Evolutionary conservation across 306 rosid species (phyloP).

Genomic region (Casuarina equisetifolia): DNA sequence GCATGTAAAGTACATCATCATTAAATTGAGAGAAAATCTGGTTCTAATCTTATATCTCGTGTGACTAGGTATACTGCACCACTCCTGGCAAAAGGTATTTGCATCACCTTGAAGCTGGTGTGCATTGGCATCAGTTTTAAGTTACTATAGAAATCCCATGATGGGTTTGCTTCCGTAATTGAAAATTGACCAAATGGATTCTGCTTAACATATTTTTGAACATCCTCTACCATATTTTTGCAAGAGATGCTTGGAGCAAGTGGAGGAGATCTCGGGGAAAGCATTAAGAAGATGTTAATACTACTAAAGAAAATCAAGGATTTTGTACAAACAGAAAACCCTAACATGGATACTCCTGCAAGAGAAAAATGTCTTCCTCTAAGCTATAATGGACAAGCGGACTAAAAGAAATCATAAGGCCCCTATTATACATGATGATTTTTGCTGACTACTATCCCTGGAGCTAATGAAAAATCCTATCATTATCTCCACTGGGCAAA

Average conservation of each 20-base stretch:
- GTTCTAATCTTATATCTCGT: neutral
- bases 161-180: constrained; percentile 49
- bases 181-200: constrained; percentile 76
- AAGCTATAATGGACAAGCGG: constrained; percentile 46
- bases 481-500: constrained; percentile 99
- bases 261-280: constrained; percentile 82
- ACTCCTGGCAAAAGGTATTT: constrained; percentile 6
- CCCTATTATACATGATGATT: constrained; percentile 77
- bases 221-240: constrained; percentile 48
- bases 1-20: neutral
- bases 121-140: constrained; percentile 21
- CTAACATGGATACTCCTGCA: constrained; percentile 44
- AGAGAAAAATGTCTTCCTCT: constrained; percentile 44
- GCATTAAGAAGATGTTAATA: constrained; percentile 83
- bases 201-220: constrained; percentile 53
- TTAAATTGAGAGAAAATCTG: neutral
- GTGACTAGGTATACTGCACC: constrained; percentile 2
- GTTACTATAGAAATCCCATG: constrained; percentile 55
- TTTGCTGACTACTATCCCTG: constrained; percentile 90
- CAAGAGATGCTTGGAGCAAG: constrained; percentile 75
- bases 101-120: neutral
- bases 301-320: constrained; percentile 79
- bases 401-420: constrained; percentile 51
- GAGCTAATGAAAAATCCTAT: constrained; percentile 97
- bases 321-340: constrained; percentile 77